Conservation (phyloP, 164 flowering plant species). For the Macadamia tetraphylla region DNA sequence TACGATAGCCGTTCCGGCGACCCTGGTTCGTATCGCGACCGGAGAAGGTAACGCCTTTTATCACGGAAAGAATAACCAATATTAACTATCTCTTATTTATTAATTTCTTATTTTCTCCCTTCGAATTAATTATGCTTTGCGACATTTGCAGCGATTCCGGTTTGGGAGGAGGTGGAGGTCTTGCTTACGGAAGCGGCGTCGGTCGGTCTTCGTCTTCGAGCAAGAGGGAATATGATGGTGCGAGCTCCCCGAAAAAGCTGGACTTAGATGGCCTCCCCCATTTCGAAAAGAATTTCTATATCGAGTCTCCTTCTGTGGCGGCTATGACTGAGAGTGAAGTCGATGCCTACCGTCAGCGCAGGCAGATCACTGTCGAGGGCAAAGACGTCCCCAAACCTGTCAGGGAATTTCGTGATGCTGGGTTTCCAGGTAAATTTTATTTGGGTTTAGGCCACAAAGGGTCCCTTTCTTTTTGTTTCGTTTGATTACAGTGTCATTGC, state of each 20-base stretch:
- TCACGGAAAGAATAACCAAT: not conserved
- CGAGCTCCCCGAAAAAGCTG: slow-evolving; percentile 43
- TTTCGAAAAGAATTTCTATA: slow-evolving; percentile 94
- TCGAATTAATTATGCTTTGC: slow-evolving; percentile 7
- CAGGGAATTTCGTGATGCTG: slow-evolving; percentile 56
- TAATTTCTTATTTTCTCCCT: not conserved
- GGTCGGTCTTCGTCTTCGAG: slow-evolving; percentile 35
- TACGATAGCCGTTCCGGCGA: slow-evolving; percentile 85
- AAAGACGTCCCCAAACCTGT: slow-evolving; percentile 92
- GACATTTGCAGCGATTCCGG: slow-evolving; percentile 52
- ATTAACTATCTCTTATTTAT: not conserved
- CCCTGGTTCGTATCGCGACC: slow-evolving; percentile 88
- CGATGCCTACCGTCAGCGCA: slow-evolving; percentile 61
- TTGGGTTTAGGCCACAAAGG: not conserved
- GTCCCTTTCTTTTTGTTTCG: not conserved
- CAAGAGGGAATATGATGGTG: slow-evolving; percentile 38
- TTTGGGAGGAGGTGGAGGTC: slow-evolving; percentile 36
- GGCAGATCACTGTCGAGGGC: slow-evolving; percentile 93
- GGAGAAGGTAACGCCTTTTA: slow-evolving; percentile 49
- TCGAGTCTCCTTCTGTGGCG: slow-evolving; percentile 65
- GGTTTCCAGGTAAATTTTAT: slow-evolving; percentile 73
- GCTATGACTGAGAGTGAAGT: slow-evolving; percentile 83
- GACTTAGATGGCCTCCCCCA: slow-evolving; percentile 85
- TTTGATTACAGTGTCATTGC: no score
- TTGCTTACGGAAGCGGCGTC: slow-evolving; percentile 27